Evolutionary conservation across 257 asterid genomes (phyloP).

Genomic region (Plantago elongata): DNA sequence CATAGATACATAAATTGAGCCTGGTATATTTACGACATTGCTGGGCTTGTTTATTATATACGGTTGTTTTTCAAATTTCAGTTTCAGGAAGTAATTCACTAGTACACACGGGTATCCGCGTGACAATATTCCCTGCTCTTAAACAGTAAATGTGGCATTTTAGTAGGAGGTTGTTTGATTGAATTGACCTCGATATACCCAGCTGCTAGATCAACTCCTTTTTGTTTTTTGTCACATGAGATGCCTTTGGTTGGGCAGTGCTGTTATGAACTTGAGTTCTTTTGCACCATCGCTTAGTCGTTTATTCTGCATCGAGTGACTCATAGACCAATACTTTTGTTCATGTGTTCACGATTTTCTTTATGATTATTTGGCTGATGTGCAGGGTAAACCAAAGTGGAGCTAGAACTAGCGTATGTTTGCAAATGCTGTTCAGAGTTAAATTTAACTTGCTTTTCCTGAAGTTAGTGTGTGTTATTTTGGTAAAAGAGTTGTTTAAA

Average conservation of each 20-base stretch:
- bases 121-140: neutral
- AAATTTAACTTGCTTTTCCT: no score
- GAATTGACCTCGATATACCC: neutral
- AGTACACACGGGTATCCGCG: no score
- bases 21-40: neutral
- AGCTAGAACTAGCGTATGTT: no score
- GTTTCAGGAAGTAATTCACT: neutral
- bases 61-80: neutral
- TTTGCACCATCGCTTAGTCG: constrained; percentile 8
- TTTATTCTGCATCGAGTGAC: constrained; percentile 2
- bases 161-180: neutral
- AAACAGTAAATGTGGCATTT: neutral
- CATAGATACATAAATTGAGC: constrained; percentile 8
- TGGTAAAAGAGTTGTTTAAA: no score
- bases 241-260: neutral
- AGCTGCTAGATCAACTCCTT: neutral
- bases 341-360: neutral
- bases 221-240: neutral
- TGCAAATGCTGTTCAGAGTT: no score
- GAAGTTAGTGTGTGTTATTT: no score
- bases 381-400: no score
- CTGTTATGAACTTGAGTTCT: constrained; percentile 5
- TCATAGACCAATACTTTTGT: neutral
- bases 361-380: neutral
- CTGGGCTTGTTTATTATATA: no score